Base-by-base conservation (phyloP, 2,329 filamentous ascomycete genomes). In the Torrubiellomyces zombiae region DNA sequence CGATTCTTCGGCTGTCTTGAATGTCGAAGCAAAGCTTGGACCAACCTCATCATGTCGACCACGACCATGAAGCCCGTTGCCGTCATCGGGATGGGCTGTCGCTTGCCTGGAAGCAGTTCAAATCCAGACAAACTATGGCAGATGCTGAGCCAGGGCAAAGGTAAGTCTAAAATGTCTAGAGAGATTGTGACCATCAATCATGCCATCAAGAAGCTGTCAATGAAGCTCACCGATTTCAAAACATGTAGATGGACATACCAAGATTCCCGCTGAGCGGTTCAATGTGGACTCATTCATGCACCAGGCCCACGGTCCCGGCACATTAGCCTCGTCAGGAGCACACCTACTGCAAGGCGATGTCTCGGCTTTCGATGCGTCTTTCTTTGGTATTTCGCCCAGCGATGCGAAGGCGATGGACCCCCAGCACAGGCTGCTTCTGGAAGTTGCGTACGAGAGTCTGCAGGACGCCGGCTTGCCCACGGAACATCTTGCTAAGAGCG, bases 371-470 rank as follows among this genome's bases (percentile, higher is more conserved):
- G 56, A 60, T 29, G 56, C 56, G 3, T 51, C 52, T 0, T 60
- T 60, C 34, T 61, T 61, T 35, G 50, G 47, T 23, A 33, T 59
- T 19, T 56, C 54, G 2, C 49, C 55, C 31, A 54, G 56, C 30
- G 53, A 59, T 37, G 55, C 48, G 23, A 47, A 47, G 23, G 53
- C 55, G 3, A 21, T 28, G 7, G 60, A 64, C 20, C 59, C 60
- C 1, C 58, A 62, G 29, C 58, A 62, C 28, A 48, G 58, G 1
- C 37, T 62, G 10, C 43, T 60, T 18, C 45, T 62, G 3, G 58
- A 63, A 36, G 58, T 55, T 28, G 53, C 56, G 2, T 60, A 55
- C 27, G 59, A 63, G 36, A 55, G 56, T 0, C 44, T 61, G 11
- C 58, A 63, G 34, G 56, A 51, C 25, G 56, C 57, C 1, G 58